These are phyloP conservation scores for Panicum virgatum DNA, from an alignment of 202 grass and related monocot species.

Conservation along the genomic window DNA sequence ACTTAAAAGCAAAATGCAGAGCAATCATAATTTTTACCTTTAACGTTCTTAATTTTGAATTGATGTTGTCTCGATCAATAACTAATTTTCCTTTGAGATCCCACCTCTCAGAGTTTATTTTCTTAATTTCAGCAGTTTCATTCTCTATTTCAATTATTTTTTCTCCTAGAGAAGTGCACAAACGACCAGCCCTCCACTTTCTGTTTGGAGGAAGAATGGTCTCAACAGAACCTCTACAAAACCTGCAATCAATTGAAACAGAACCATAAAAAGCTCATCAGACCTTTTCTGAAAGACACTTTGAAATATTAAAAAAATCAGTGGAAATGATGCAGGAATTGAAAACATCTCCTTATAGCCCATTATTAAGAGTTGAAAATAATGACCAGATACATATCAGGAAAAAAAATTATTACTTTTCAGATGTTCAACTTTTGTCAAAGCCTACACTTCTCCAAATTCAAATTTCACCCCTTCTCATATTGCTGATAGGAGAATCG, in stretches of 20 bases:
- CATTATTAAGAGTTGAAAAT: not conserved
- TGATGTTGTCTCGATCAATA: slow-evolving; percentile 31
- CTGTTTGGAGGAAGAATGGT: slow-evolving; percentile 62
- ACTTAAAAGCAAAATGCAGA: not conserved
- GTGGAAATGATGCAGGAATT: not conserved
- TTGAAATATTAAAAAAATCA: not conserved
- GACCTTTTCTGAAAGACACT: not conserved
- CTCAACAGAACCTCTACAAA: slow-evolving; percentile 69
- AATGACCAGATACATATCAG: too few species aligned
- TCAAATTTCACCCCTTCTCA: too few species aligned
- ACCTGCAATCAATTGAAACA: slow-evolving; percentile 54
- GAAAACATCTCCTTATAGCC: not conserved
- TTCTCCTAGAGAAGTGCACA: slow-evolving; percentile 70
- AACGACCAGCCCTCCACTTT: slow-evolving; percentile 56
- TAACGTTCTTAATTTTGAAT: slow-evolving; percentile 41
- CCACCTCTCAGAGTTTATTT: slow-evolving; percentile 45
- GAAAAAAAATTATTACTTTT: too few species aligned
- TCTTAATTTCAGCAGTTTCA: slow-evolving; percentile 50
- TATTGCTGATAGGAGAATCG: too few species aligned
- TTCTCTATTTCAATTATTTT: slow-evolving; percentile 54
- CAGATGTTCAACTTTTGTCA: too few species aligned
- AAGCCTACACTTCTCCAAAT: too few species aligned
- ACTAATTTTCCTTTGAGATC: slow-evolving; percentile 33
- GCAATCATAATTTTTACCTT: slow-evolving; percentile 59
- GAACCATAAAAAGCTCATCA: not conserved